Base-by-base conservation (phyloP, 2,329 filamentous ascomycete species). In the Cercospora nicotianae region DNA sequence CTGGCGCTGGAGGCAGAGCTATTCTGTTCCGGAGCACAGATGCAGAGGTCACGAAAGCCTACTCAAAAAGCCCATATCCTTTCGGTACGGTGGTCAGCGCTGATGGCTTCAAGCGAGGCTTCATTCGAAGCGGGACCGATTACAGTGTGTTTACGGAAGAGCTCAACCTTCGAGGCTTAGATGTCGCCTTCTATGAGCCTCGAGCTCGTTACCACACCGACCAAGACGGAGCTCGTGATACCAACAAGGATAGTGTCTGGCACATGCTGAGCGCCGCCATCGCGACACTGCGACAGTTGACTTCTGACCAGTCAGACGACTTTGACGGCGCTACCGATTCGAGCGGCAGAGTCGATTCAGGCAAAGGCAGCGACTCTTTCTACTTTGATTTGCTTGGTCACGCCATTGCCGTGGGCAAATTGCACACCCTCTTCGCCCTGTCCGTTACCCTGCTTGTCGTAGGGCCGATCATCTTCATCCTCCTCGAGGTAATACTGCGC, bases 331-430 rank as follows among this genome's bases (percentile, higher is more conserved):
- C 83, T 16, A 81, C 84, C 6, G 83, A 85, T 65, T 81, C 82
- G 45, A 82, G 83, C 61, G 87, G 85, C 64, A 89, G 89, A 73
- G 86, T 90, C 1, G 84, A 87, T 70, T 91, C 89, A 69, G 91
- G 91, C 9, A 83, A 81, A 39, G 74, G 75, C 3, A 77, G 72
- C 45, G 83, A 87, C 68, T 92, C 89, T 31, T 93, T 98, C 13
- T 99, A 94, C 93, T 98, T 98, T 76, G 95, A 98, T 76, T 80
- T 98, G 7, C 94, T 96, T 72, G 95, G 94, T 53, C 86, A 85
- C 65, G 84, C 84, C 1, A 93, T 97, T 78, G 91, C 90, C 16
- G 84, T 96, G 2, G 91, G 97, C 76, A 86, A 87, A 58, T 84
- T 97, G 45, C 87, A 91, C 70, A 93, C 92, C 7, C 85, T 98